phyloP scores from a whole-genome alignment of 495 filamentous ascomycete genomes.

The Cairneyella variabilis region DNA sequence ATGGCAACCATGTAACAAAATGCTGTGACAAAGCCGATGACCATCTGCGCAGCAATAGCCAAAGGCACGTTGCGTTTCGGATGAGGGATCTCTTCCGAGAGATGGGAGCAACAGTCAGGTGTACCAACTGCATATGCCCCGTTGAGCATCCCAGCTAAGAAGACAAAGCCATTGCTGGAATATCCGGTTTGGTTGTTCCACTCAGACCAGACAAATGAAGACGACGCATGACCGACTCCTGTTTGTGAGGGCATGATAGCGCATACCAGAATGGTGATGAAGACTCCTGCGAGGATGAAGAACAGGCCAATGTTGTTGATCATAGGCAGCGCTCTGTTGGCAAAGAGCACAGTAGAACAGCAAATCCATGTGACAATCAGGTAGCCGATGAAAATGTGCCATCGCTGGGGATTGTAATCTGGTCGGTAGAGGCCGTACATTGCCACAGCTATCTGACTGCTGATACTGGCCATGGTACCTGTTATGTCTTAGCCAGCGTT shows the following conservation, averaged over 20 bases:
- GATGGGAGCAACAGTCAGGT: slow-evolving; percentile 69
- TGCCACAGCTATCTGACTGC: slow-evolving; percentile 61
- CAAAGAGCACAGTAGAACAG: slow-evolving; percentile 62
- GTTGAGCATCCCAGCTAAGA: slow-evolving; percentile 77
- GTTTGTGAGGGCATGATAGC: slow-evolving; percentile 63
- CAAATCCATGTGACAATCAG: slow-evolving; percentile 64
- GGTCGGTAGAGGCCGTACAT: slow-evolving; percentile 72
- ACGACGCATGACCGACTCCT: slow-evolving; percentile 41
- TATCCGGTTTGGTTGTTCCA: slow-evolving; percentile 18
- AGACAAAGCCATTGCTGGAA: slow-evolving; percentile 63
- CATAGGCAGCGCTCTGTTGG: slow-evolving; percentile 62
- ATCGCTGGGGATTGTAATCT: slow-evolving; percentile 54
- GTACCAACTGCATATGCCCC: slow-evolving; percentile 85
- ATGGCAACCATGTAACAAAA: slow-evolving; percentile 72
- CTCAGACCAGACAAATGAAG: slow-evolving; percentile 53
- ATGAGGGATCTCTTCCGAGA: slow-evolving; percentile 63
- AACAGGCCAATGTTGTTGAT: slow-evolving; percentile 67
- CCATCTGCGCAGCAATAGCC: slow-evolving; percentile 55
- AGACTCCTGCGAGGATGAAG: slow-evolving; percentile 64
- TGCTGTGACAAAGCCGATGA: slow-evolving; percentile 57
- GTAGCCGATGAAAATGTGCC: slow-evolving; percentile 74
- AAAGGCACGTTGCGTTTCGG: slow-evolving; percentile 59
- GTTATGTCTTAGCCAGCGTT: slow-evolving; percentile 18
- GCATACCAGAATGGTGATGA: slow-evolving; percentile 71
- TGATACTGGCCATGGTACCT: slow-evolving; percentile 64